These are phyloP conservation scores for Lomentospora prolificans DNA, from an alignment of 2,329 filamentous ascomycete species.

Conservation along the genomic window DNA sequence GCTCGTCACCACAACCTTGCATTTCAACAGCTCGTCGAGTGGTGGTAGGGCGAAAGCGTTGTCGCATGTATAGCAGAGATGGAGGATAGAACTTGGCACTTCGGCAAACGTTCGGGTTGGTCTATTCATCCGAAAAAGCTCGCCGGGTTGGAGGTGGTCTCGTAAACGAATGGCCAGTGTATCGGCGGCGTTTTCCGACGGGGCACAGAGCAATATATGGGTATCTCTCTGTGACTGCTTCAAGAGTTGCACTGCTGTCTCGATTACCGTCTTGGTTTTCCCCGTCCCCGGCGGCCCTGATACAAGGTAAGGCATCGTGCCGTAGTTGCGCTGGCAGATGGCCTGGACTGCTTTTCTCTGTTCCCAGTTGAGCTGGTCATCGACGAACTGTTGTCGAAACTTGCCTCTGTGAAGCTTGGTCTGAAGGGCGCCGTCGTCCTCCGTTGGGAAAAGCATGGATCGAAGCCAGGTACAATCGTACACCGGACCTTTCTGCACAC, in stretches of 20 bases:
- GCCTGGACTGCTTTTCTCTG: constrained; percentile 6
- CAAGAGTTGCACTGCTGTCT: constrained; percentile 4
- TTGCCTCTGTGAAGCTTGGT: neutral
- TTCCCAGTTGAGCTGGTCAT: constrained; percentile 6
- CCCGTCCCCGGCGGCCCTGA: constrained; percentile 6
- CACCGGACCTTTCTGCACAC: neutral
- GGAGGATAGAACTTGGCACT: constrained; percentile 2
- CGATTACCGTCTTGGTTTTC: constrained; percentile 7
- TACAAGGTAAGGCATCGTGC: constrained; percentile 6
- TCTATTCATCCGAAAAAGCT: constrained; percentile 3
- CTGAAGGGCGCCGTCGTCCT: neutral
- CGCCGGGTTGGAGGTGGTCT: neutral
- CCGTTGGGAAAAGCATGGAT: constrained; percentile 2
- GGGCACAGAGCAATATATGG: constrained; percentile 5
- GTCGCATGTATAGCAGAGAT: neutral
- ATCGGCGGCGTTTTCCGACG: constrained; percentile 6
- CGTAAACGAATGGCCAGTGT: constrained; percentile 2
- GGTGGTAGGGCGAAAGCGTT: constrained; percentile 1
- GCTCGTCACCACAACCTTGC: constrained; percentile 6
- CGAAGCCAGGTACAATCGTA: neutral
- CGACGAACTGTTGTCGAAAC: constrained; percentile 3
- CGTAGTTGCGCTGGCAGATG: constrained; percentile 5
- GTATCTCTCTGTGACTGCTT: neutral
- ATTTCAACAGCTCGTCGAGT: neutral
- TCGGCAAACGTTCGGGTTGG: constrained; percentile 6